Conservation (phyloP, 2,329 filamentous ascomycete genomes). For the Zymoseptoria pseudotritici region DNA sequence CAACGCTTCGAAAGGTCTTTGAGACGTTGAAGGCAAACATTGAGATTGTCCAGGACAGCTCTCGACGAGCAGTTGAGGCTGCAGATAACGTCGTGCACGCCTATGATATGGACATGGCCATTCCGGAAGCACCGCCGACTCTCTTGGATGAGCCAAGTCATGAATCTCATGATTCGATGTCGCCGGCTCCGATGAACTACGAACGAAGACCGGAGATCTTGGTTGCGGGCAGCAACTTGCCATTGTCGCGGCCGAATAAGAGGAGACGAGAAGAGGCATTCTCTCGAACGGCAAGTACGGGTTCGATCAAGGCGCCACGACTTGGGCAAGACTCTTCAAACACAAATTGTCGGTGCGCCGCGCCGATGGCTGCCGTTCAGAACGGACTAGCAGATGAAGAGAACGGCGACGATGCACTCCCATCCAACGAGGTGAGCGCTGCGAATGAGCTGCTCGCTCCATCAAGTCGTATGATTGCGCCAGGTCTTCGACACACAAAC, state of each 20-base stretch:
- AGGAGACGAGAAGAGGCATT: conserved; percentile 35
- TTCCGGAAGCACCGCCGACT: conserved; percentile 53
- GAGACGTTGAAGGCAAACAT: conserved; percentile 60
- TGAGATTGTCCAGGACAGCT: conserved; percentile 66
- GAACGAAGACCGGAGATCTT: conserved; percentile 38
- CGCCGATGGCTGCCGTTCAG: conserved; percentile 19
- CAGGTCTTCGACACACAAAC: conserved; percentile 41
- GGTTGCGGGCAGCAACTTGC: conserved; percentile 36
- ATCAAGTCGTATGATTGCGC: conserved; percentile 32
- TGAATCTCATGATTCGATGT: conserved; percentile 16
- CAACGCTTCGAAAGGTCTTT: conserved; percentile 49
- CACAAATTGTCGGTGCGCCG: conserved; percentile 11
- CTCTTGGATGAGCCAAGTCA: conserved; percentile 19
- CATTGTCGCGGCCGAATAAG: conserved; percentile 36
- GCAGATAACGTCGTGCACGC: conserved; percentile 70
- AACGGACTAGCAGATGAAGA: conserved; percentile 15
- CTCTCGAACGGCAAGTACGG: conserved; percentile 20
- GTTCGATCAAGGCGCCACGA: conserved; percentile 17
- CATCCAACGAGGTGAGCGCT: conserved; percentile 9
- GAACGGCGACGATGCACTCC: conserved; percentile 10
- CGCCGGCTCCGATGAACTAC: conserved; percentile 15
- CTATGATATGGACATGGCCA: conserved; percentile 67
- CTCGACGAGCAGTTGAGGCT: conserved; percentile 62
- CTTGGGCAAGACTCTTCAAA: conserved; percentile 3
- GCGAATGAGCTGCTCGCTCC: conserved; percentile 1